phyloP scores from a whole-genome alignment of 768 basidiomycete species.

The Russula virescens region DNA sequence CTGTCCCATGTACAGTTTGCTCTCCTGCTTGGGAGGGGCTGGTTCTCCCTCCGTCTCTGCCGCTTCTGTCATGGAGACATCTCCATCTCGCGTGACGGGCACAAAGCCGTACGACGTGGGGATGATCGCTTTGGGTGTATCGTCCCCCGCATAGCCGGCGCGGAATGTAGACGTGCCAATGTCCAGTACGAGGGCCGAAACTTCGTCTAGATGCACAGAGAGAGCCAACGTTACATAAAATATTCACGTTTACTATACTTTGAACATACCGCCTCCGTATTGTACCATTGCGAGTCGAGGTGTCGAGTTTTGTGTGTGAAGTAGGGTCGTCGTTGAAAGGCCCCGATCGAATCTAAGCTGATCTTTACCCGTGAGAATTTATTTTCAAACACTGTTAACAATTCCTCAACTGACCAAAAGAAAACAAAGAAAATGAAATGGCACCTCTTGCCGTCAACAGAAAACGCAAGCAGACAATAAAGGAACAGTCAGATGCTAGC shows the following conservation, averaged over 20 bases:
- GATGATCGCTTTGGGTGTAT: slow-evolving; percentile 87
- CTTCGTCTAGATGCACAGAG: slow-evolving; percentile 63
- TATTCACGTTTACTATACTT: neutral
- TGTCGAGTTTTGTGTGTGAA: neutral
- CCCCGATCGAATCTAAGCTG: slow-evolving; percentile 30
- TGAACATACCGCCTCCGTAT: slow-evolving; percentile 72
- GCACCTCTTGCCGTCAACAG: slow-evolving; percentile 34
- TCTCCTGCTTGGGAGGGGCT: slow-evolving; percentile 37
- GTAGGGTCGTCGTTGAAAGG: neutral
- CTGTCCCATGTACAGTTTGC: slow-evolving; percentile 77
- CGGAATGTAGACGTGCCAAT: slow-evolving; percentile 86
- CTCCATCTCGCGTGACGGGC: slow-evolving; percentile 38
- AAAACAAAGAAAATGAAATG: slow-evolving; percentile 27
- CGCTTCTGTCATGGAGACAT: slow-evolving; percentile 51
- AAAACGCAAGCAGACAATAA: slow-evolving; percentile 55
- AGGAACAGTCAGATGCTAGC: slow-evolving; percentile 33
- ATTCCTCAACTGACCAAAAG: neutral
- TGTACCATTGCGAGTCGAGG: slow-evolving; percentile 57
- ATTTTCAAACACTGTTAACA: neutral
- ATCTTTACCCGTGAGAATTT: slow-evolving; percentile 16
- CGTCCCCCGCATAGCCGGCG: slow-evolving; percentile 97
- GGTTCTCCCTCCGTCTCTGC: slow-evolving; percentile 35
- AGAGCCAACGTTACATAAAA: neutral
- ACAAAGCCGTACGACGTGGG: slow-evolving; percentile 85
- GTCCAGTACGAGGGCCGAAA: slow-evolving; percentile 94